Base-by-base conservation (phyloP, 805 yeast genomes). In the Starmerella sirachaensis region DNA sequence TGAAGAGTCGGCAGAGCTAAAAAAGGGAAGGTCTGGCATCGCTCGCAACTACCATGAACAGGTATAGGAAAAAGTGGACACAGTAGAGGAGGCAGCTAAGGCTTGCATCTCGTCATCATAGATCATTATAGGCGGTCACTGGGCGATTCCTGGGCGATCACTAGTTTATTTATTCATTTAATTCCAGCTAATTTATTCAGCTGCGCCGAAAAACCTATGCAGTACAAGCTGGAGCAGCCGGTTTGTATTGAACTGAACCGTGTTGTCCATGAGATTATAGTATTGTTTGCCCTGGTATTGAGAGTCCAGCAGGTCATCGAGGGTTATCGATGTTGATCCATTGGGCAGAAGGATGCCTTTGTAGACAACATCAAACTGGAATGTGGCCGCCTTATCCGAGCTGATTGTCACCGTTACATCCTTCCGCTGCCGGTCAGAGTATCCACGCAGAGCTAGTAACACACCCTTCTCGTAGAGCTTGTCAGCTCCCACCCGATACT, bases 21-120 rank as follows among this genome's bases (percentile, higher is more conserved):
- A 85, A 53, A 76, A 78, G 46, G 98, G 98, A 1, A 65, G 78
- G 32, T 65, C 71, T 2, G 98, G 98, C 27, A 72, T 88, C 39
- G 98, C 98, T 2, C 67, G 97, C 48, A 93, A 91, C 2, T 91
- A 88, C 51, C 52, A 80, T 78, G 57, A 84, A 84, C 57, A 78
- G 77, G 48, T 68, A 68, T 57, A 82, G 77, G 18, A 86, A 71
- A 45, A 86, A 72, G 12, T 72, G 70, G 16, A 78, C 10, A 9
- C 6, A 7, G 21, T 9, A 8, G 13, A 18, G 20, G 10, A 9
- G n/a, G n/a, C n/a, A n/a, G n/a, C n/a, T n/a, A n/a, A n/a, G n/a
- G n/a, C n/a, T n/a, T n/a, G n/a, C n/a, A n/a, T n/a, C n/a, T n/a
- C n/a, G n/a, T n/a, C n/a, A n/a, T n/a, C n/a, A n/a, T n/a, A n/a